phyloP scores from a whole-genome alignment of 169 alveolate species.

The Cryptosporidium muris region DNA sequence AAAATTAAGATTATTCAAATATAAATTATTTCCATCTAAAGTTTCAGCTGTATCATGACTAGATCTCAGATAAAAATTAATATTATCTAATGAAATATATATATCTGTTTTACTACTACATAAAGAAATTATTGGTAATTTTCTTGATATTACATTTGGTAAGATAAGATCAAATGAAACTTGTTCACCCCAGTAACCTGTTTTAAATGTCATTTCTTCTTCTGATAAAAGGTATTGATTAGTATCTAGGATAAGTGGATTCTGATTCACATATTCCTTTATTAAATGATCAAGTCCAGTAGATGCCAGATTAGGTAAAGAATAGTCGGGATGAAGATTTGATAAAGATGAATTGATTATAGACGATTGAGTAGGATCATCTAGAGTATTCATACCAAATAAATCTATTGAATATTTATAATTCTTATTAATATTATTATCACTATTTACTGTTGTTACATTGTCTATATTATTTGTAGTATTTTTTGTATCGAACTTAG shows the following conservation, averaged over 20 bases:
- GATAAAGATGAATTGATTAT: too few species aligned
- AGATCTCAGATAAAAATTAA: neutral
- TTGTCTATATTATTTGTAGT: too few species aligned
- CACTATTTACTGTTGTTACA: neutral
- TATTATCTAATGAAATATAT: constrained; percentile 17
- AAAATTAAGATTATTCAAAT: neutral
- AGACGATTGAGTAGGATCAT: too few species aligned
- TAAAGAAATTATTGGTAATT: constrained; percentile 18
- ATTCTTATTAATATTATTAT: neutral
- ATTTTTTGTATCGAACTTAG: too few species aligned
- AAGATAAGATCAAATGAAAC: constrained; percentile 49
- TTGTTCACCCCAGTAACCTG: constrained; percentile 61
- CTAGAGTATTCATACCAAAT: too few species aligned
- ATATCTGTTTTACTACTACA: constrained; percentile 10
- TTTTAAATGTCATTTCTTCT: constrained; percentile 14
- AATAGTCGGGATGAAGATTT: too few species aligned
- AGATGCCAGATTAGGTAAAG: too few species aligned
- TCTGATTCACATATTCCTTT: constrained; percentile 24
- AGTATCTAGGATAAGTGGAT: constrained; percentile 9
- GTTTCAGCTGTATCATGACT: neutral
- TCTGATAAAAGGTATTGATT: neutral
- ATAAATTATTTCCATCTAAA: neutral
- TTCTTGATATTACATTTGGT: constrained; percentile 64
- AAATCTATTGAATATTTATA: neutral
- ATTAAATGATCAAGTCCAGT: constrained; percentile 11